phyloP scores from a whole-genome alignment of 2,329 filamentous ascomycete species.

The Microcyclosporella mali region DNA sequence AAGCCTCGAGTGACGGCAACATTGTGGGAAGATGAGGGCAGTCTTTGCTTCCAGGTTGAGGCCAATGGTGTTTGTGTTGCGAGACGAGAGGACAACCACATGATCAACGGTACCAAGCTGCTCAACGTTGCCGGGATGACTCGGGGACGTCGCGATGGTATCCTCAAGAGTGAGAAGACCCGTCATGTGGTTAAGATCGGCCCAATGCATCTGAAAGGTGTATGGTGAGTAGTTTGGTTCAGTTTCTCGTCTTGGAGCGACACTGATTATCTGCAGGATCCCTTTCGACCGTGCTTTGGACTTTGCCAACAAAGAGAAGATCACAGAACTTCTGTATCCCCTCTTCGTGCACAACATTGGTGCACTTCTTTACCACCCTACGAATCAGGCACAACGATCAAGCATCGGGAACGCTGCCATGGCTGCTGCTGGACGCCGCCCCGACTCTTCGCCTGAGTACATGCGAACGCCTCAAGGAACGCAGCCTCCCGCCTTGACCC shows the following conservation, averaged over 20 bases:
- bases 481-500: constrained; percentile 63
- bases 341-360: constrained; percentile 97
- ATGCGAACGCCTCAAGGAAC: constrained; percentile 56
- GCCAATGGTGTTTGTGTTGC: constrained; percentile 94
- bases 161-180: constrained; percentile 94
- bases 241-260: constrained; percentile 9
- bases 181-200: constrained; percentile 98
- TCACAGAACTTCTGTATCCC: constrained; percentile 89
- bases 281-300: constrained; percentile 96
- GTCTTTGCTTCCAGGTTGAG: constrained; percentile 95
- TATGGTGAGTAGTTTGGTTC: constrained; percentile 60
- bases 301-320: constrained; percentile 99
- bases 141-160: constrained; percentile 86
- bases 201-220: constrained; percentile 97
- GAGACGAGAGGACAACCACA: constrained; percentile 92
- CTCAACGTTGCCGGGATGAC: constrained; percentile 98
- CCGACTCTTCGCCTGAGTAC: constrained; percentile 40
- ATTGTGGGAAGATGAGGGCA: constrained; percentile 96
- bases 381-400: constrained; percentile 74
- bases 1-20: constrained; percentile 96
- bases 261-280: constrained; percentile 60
- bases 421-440: constrained; percentile 76
- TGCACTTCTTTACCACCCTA: constrained; percentile 85
- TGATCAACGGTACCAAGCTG: constrained; percentile 98
- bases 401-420: constrained; percentile 56